Base-by-base conservation (phyloP, 2,329 filamentous ascomycete species). In the Ophioceras dolichostomum region DNA sequence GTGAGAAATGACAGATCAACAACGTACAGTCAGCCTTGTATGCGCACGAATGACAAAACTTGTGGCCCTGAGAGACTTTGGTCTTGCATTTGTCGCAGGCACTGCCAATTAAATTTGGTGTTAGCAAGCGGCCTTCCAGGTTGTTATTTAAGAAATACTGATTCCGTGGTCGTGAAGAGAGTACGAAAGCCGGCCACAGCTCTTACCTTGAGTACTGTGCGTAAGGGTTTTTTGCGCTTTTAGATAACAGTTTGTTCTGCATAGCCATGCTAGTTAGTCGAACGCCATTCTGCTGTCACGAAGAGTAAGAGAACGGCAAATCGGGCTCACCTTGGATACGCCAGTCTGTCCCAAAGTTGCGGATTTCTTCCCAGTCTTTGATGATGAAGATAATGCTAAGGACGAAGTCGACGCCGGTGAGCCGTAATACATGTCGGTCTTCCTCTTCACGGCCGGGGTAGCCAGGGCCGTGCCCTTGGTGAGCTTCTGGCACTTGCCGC, bases 401-500 rank as follows among this genome's bases (percentile, higher is more conserved):
- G 64, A 53, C 17, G 62, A 59, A 32, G 58, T 53, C 3, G 59
- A 58, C 10, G 68, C 61, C 1, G 72, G 57, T 2, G 74, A 79
- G 34, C 75, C 75, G 48, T 74, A 70, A 54, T 79, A 79, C 59
- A 79, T 74, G 37, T 80, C 76, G 49, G 57, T 73, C 63, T 76
- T 79, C 59, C 74, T 76, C 57, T 79, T 80, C 43, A 80, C 75
- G 20, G 65, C 70, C 0, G 76, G 76, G 0, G 76, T 80, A 42
- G 72, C 74, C 39, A 80, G 67, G 10, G 70, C 64, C 12, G 75
- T 79, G 37, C 65, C 60, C 54, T 74, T 74, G 39, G 68, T 59
- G 37, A 72, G 65, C 54, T 76, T 77, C 48, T 76, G 66, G 47
- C 76, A 80, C 58, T 75, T 79, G 44, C 65, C 56, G 61, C 76